These are phyloP conservation scores for Geranium rotundifolium DNA, from an alignment of 345 rosid species.

Conservation along the genomic window DNA sequence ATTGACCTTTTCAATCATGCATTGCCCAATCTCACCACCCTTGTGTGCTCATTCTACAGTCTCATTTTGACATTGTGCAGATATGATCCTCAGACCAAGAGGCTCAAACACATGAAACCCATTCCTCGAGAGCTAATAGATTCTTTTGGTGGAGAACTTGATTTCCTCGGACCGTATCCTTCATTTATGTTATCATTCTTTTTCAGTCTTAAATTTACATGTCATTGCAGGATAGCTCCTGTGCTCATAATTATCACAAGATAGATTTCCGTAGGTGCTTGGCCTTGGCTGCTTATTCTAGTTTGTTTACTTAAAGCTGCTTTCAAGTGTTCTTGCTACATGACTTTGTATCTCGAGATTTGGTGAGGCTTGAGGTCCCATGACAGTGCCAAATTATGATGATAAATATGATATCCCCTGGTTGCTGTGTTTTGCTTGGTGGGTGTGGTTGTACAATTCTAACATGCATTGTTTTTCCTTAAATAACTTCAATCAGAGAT, in stretches of 20 bases:
- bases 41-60: neutral
- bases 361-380: too few relatives aligned
- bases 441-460: neutral
- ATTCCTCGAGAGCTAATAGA: conserved; percentile 40
- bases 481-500: conserved; percentile 32
- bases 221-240: neutral
- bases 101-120: conserved; percentile 52
- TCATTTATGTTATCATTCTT: neutral
- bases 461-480: conserved; percentile 15
- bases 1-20: conserved; percentile 1
- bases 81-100: conserved; percentile 46
- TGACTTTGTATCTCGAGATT: too few relatives aligned
- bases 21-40: too few relatives aligned
- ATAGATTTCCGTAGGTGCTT: too few relatives aligned
- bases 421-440: too few relatives aligned
- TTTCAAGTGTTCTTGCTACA: too few relatives aligned
- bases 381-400: too few relatives aligned
- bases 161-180: conserved; percentile 97
- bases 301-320: too few relatives aligned
- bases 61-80: conserved; percentile 22
- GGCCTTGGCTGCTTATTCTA: too few relatives aligned
- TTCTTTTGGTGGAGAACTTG: conserved; percentile 39
- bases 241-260: neutral
- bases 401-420: too few relatives aligned
- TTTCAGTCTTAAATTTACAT: neutral